Conservation (phyloP, 352 stramenopile genomes). For the Phytopythium boreale region DNA sequence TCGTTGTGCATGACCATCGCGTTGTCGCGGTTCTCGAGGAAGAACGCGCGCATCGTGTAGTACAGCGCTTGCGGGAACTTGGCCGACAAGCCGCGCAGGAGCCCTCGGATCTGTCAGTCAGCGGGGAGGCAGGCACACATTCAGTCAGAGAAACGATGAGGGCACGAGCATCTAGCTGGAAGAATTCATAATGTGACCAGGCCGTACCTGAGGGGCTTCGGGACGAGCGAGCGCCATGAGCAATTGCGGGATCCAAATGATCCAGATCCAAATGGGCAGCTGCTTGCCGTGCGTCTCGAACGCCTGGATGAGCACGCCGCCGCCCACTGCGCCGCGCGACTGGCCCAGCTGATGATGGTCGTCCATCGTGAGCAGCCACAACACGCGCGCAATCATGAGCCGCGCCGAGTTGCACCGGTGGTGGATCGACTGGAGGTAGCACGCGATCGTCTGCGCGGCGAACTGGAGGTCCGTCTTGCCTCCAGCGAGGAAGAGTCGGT, state of each 20-base stretch:
- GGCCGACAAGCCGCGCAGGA: conserved; percentile 77
- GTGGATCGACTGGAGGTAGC: conserved; percentile 92
- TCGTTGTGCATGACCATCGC: conserved; percentile 47
- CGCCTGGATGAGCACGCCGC: conserved; percentile 70
- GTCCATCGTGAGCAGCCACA: conserved; percentile 91
- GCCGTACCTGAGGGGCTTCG: conserved; percentile 72
- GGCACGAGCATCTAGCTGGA: not conserved
- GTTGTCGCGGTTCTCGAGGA: conserved; percentile 96
- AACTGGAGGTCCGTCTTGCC: conserved; percentile 60
- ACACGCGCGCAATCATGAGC: conserved; percentile 88
- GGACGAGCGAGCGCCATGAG: conserved; percentile 93
- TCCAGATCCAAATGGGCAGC: conserved; percentile 98
- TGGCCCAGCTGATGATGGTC: conserved; percentile 34
- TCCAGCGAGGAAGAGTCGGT: conserved; percentile 74
- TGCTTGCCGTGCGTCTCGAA: conserved; percentile 94
- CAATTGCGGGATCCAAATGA: conserved; percentile 98
- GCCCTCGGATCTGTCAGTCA: conserved; percentile 59
- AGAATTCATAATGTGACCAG: not conserved
- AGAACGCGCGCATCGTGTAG: conserved; percentile 97
- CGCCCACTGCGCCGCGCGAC: not conserved
- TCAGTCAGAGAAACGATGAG: not conserved
- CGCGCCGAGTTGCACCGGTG: conserved; percentile 86
- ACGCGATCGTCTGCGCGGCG: conserved; percentile 90
- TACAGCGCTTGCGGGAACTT: conserved; percentile 98
- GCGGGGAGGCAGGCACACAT: not conserved